Evolutionary conservation across 306 rosid genomes (phyloP).

Genomic region (Acacia confusa): DNA sequence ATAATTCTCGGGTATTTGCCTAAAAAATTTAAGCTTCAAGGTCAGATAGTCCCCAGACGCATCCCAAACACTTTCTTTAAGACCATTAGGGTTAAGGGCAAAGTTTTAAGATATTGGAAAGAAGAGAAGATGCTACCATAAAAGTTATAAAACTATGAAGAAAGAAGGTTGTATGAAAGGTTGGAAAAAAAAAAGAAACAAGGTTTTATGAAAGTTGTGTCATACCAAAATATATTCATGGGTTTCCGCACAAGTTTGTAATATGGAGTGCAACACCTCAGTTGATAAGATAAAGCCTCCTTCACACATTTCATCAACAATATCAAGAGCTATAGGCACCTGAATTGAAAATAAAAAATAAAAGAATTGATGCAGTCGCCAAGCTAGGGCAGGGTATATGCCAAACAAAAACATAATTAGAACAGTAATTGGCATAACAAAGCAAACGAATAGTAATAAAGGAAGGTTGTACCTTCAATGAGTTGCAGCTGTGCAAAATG

Average conservation of each 20-base stretch:
- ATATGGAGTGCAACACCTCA: not conserved
- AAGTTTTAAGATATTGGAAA: not conserved
- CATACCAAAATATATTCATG: not conserved
- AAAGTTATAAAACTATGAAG: not conserved
- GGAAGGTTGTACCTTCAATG: slow-evolving; percentile 57
- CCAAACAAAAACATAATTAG: not conserved
- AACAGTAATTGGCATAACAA: slow-evolving; percentile 2
- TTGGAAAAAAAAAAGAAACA: not conserved
- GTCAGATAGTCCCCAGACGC: not conserved
- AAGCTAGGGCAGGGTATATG: not conserved
- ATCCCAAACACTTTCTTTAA: not conserved
- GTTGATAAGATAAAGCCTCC: not conserved
- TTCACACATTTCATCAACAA: not conserved
- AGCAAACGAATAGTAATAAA: not conserved
- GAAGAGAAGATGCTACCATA: not conserved
- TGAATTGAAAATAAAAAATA: slow-evolving; percentile 20
- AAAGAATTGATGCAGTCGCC: slow-evolving; percentile 14
- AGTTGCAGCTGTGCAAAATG: slow-evolving; percentile 57
- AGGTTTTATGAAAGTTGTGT: not conserved
- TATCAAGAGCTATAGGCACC: slow-evolving; percentile 32
- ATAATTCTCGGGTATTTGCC: not conserved
- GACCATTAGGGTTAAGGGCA: not conserved
- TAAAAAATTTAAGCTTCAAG: not conserved
- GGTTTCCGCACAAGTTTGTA: not conserved
- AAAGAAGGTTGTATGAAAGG: not conserved